A percentile compares a stretch with the other conserved stretches of the same genome.
Evolutionary conservation across 31 red algal genomes (phyloP).

Genomic region (Asparagopsis taxiformis): DNA sequence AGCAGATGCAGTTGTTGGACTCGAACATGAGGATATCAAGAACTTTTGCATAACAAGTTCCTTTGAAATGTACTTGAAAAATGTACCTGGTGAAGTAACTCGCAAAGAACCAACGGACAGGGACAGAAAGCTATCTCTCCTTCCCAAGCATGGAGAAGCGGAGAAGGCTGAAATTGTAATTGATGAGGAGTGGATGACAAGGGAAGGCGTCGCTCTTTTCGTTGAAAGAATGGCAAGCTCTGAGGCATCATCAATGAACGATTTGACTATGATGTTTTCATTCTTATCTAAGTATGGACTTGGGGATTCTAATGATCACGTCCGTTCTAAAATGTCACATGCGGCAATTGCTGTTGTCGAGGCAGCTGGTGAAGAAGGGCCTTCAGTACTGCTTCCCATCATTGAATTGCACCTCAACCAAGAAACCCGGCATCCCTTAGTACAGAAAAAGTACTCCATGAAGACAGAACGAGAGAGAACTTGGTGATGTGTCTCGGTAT

Average conservation of each 20-base stretch:
- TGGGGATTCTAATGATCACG: slow-evolving; percentile 75
- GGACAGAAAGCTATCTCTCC: not conserved
- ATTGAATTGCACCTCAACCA: slow-evolving; percentile 83
- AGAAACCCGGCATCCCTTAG: not conserved
- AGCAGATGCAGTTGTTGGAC: slow-evolving; percentile 44
- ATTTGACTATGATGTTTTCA: slow-evolving; percentile 59
- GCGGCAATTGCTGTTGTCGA: slow-evolving; percentile 72
- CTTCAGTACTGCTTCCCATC: slow-evolving; percentile 69
- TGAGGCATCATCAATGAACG: slow-evolving; percentile 41
- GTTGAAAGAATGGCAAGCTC: slow-evolving; percentile 51
- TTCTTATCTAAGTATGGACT: slow-evolving; percentile 80
- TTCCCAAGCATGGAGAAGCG: slow-evolving; percentile 23
- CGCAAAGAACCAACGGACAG: not conserved
- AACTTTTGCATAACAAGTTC: slow-evolving; percentile 36
- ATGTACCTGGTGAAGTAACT: too few relatives aligned
- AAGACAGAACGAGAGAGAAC: slow-evolving; percentile 78
- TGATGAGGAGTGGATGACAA: slow-evolving; percentile 61
- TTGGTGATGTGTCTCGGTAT: slow-evolving; percentile 83
- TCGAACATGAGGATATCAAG: slow-evolving; percentile 42
- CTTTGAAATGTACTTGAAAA: slow-evolving; percentile 59
- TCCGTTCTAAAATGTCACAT: slow-evolving; percentile 60
- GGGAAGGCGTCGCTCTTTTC: slow-evolving; percentile 75
- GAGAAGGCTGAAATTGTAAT: slow-evolving; percentile 9
- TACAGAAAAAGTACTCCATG: slow-evolving; percentile 42
- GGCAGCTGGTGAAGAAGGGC: slow-evolving; percentile 54